These are phyloP conservation scores for Alopecurus myosuroides DNA, from an alignment of 176 grass and related monocot species.

Conservation along the genomic window DNA sequence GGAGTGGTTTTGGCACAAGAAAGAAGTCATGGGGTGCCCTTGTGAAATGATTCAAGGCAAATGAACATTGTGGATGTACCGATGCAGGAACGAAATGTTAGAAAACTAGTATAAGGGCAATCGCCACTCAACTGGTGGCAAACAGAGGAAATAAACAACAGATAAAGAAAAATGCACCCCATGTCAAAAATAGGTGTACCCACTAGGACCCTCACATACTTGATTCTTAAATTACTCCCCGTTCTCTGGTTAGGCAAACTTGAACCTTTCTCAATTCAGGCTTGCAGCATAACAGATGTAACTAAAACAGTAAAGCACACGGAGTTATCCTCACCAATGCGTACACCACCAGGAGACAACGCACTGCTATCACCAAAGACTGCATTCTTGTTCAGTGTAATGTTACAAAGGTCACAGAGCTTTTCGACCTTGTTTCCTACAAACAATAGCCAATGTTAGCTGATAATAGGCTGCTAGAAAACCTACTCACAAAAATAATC, in stretches of 20 bases:
- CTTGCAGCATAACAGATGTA: constrained; percentile 22
- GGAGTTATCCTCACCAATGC: constrained; percentile 53
- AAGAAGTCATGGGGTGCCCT: background rate
- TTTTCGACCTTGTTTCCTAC: constrained; percentile 79
- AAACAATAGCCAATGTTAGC: background rate
- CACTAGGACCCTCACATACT: too few species aligned
- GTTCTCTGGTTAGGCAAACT: background rate
- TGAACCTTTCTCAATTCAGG: background rate
- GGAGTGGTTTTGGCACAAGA: too few species aligned
- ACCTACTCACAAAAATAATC: background rate
- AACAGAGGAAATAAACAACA: background rate
- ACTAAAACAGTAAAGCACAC: background rate
- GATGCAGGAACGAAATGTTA: background rate
- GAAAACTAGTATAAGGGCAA: background rate
- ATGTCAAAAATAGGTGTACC: background rate
- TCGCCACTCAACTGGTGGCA: background rate
- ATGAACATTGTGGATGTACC: background rate
- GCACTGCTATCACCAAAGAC: constrained; percentile 63
- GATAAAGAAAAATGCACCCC: background rate
- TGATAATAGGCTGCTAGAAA: background rate
- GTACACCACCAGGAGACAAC: constrained; percentile 56
- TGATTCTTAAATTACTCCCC: background rate
- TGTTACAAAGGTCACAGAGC: constrained; percentile 58
- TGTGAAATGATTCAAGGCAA: background rate
- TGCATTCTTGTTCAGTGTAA: constrained; percentile 67